Conservation (phyloP, 257 asterid genomes). For the Solanum ahanhuiri region DNA sequence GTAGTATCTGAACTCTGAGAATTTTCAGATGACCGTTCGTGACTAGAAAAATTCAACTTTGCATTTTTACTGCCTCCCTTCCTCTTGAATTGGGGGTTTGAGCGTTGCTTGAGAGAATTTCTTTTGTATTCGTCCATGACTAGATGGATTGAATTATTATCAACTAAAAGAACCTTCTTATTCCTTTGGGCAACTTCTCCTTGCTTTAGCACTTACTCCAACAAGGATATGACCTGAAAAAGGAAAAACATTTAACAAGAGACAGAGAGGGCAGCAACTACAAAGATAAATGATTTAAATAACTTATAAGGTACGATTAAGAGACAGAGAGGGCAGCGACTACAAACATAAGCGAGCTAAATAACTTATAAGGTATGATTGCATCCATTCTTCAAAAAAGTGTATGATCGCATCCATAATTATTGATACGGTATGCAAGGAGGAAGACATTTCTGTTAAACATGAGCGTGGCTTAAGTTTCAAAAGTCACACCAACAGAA, state of each 20-base stretch:
- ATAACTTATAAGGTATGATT: not conserved
- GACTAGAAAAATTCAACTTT: slow-evolving; percentile 26
- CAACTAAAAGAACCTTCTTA: not conserved
- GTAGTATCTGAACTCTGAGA: slow-evolving; percentile 39
- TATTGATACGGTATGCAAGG: not conserved
- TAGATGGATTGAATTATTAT: not conserved
- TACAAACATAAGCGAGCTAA: not conserved
- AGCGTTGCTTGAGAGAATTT: slow-evolving; percentile 26
- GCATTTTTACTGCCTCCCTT: slow-evolving; percentile 42
- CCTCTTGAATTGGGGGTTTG: slow-evolving; percentile 52
- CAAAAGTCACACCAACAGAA: not conserved
- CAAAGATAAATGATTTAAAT: not conserved
- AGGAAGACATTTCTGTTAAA: not conserved
- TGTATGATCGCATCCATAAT: not conserved
- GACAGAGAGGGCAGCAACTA: not conserved
- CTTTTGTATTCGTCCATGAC: slow-evolving; percentile 53
- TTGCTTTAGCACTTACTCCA: not conserved
- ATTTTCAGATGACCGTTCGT: slow-evolving; percentile 29
- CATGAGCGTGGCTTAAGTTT: not conserved
- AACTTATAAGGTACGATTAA: not conserved
- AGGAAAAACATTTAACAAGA: not conserved
- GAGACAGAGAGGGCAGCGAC: not conserved
- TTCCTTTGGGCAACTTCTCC: not conserved
- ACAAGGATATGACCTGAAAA: slow-evolving; percentile 3
- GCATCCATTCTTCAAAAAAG: not conserved